These are phyloP conservation scores for Neospermospora avenae DNA, from an alignment of 2,329 filamentous ascomycete genomes.

Conservation along the genomic window DNA sequence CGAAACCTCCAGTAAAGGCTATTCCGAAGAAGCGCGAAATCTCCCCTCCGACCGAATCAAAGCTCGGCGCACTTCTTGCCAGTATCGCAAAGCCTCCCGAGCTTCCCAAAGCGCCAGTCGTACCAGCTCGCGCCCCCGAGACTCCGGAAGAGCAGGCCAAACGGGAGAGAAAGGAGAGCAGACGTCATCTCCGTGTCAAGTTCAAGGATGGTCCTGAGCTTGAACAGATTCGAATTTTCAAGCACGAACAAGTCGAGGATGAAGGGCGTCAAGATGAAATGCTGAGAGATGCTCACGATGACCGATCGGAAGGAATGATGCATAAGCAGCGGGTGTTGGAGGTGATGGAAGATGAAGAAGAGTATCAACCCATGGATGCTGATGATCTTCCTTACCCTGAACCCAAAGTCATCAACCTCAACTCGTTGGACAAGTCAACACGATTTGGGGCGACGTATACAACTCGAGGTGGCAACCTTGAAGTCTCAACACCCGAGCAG, in stretches of 20 bases:
- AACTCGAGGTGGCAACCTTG: slow-evolving; percentile 51
- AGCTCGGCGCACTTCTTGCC: slow-evolving; percentile 34
- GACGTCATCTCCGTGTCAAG: slow-evolving; percentile 65
- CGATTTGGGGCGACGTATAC: slow-evolving; percentile 48
- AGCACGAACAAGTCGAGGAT: slow-evolving; percentile 69
- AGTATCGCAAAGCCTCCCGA: slow-evolving; percentile 35
- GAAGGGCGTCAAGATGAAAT: slow-evolving; percentile 64
- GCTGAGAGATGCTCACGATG: slow-evolving; percentile 69
- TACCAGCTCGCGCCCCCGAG: slow-evolving; percentile 44
- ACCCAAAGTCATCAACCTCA: slow-evolving; percentile 46
- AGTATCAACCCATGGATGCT: slow-evolving; percentile 32
- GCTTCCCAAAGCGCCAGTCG: slow-evolving; percentile 31
- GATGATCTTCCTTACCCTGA: slow-evolving; percentile 52
- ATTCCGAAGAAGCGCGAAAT: slow-evolving; percentile 36
- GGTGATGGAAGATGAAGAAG: slow-evolving; percentile 54
- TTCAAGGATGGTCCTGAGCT: slow-evolving; percentile 68
- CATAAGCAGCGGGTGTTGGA: slow-evolving; percentile 51
- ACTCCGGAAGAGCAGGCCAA: slow-evolving; percentile 65
- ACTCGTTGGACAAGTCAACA: slow-evolving; percentile 30
- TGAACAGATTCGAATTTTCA: slow-evolving; percentile 65
- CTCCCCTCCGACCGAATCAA: slow-evolving; percentile 33
- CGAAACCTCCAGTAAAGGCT: slow-evolving; percentile 31
- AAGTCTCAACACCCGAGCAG: slow-evolving; percentile 54
- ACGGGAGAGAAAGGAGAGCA: slow-evolving; percentile 68
- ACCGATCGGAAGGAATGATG: slow-evolving; percentile 70